Conservation (phyloP, 2,329 filamentous ascomycete genomes). For the Aspergillus sp. region DNA sequence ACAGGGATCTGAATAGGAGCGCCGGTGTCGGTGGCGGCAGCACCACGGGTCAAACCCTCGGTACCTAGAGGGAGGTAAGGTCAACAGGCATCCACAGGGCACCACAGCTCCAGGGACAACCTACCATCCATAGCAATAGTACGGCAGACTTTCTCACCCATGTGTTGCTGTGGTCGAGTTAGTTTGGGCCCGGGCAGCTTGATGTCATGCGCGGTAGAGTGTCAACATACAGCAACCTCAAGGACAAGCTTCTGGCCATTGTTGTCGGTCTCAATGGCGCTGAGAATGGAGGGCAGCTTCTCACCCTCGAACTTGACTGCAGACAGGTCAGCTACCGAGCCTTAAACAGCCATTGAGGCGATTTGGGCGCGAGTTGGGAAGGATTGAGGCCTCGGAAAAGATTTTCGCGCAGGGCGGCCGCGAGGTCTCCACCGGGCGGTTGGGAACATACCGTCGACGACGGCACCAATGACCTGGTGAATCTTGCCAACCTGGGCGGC, state of each 20-base stretch:
- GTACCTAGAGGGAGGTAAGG: conserved; percentile 56
- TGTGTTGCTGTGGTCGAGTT: conserved; percentile 67
- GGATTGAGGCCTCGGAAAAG: conserved; percentile 17
- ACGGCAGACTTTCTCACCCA: conserved; percentile 97
- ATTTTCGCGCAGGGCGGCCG: conserved; percentile 1
- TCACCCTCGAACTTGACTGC: conserved; percentile 93
- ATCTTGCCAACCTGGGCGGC: conserved; percentile 52
- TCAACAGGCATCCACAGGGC: background rate
- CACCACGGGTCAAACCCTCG: conserved; percentile 96
- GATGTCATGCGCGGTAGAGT: conserved; percentile 10
- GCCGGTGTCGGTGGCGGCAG: conserved; percentile 77
- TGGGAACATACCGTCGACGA: conserved; percentile 76
- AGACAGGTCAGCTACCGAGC: conserved; percentile 21
- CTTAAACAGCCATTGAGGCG: conserved; percentile 16
- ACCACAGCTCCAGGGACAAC: conserved; percentile 17
- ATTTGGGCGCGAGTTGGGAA: conserved; percentile 25
- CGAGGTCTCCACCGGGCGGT: conserved; percentile 14
- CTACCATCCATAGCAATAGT: conserved; percentile 99
- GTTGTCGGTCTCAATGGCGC: conserved; percentile 87
- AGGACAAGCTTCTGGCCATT: conserved; percentile 88
- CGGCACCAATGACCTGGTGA: conserved; percentile 90
- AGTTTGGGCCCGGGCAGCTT: conserved; percentile 10
- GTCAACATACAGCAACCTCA: conserved; percentile 76
- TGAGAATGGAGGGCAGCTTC: conserved; percentile 92
- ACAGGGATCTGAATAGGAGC: conserved; percentile 94